phyloP scores from a whole-genome alignment of 31 red algal species.

The Porphyra umbilicalis region DNA sequence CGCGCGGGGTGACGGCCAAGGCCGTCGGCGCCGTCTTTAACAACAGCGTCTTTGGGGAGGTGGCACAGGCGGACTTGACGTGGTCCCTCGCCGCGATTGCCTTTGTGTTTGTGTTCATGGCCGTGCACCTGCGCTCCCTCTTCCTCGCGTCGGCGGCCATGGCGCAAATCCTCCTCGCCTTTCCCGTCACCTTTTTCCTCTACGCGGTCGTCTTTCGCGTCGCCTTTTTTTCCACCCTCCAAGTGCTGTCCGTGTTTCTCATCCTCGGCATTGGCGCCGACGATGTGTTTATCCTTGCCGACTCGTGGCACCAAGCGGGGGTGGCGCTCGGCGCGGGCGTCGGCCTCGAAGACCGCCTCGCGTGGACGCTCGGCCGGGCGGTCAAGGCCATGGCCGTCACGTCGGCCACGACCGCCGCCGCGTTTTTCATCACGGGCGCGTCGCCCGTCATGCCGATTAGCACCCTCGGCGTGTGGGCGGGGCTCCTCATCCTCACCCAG shows the following conservation, averaged over 20 bases:
- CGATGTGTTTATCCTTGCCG: constrained; percentile 70
- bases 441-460: constrained; percentile 60
- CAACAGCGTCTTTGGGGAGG: constrained; percentile 9
- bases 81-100: constrained; percentile 38
- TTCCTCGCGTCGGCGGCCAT: constrained; percentile 38
- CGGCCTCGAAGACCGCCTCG: constrained; percentile 25
- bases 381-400: constrained; percentile 58
- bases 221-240: constrained; percentile 46
- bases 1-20: neutral
- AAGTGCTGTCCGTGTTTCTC: constrained; percentile 63
- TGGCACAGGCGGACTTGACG: constrained; percentile 16
- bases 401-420: constrained; percentile 55
- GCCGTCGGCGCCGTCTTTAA: constrained; percentile 4
- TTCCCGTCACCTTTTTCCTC: constrained; percentile 43
- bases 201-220: constrained; percentile 52
- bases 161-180: constrained; percentile 53
- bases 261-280: constrained; percentile 67
- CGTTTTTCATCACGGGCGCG: constrained; percentile 57
- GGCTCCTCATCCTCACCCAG: constrained; percentile 35
- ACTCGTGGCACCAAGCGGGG: constrained; percentile 52
- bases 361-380: constrained; percentile 49
- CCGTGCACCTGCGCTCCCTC: constrained; percentile 23
- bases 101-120: constrained; percentile 31
- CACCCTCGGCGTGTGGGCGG: constrained; percentile 64
- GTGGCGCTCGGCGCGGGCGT: constrained; percentile 30